phyloP scores from a whole-genome alignment of 1,284 basidiomycete genomes.

The Tilletia caries region DNA sequence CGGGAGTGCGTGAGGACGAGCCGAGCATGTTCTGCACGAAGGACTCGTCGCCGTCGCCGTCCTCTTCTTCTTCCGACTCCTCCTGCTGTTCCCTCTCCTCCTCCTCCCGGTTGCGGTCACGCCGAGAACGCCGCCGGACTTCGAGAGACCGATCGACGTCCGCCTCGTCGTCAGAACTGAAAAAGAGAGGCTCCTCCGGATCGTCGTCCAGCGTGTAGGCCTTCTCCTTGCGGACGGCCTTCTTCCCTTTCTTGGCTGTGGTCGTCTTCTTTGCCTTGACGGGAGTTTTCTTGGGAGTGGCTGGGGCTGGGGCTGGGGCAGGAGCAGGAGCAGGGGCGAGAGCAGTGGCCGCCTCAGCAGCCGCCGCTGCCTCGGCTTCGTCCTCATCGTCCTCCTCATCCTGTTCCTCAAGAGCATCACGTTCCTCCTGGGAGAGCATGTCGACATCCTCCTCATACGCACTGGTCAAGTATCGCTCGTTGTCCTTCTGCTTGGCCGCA shows the following conservation, averaged over 20 bases:
- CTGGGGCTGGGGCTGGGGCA: not conserved
- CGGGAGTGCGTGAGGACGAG: slow-evolving; percentile 22
- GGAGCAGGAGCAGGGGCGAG: slow-evolving; percentile 16
- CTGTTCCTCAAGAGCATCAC: slow-evolving; percentile 18
- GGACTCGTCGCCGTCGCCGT: slow-evolving; percentile 48
- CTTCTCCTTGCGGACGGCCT: slow-evolving; percentile 40
- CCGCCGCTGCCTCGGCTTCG: too few relatives aligned
- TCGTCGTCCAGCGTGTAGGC: slow-evolving; percentile 64
- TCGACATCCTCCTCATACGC: slow-evolving; percentile 70
- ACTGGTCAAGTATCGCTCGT: slow-evolving; percentile 67
- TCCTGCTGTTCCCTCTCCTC: slow-evolving; percentile 56
- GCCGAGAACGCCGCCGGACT: not conserved
- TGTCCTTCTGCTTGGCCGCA: slow-evolving; percentile 60
- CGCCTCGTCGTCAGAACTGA: slow-evolving; percentile 54
- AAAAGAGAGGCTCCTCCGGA: slow-evolving; percentile 52
- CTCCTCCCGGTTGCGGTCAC: too few relatives aligned
- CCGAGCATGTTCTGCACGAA: slow-evolving; percentile 46
- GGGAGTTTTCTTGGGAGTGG: not conserved
- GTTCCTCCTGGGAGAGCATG: slow-evolving; percentile 64
- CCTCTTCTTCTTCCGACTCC: slow-evolving; percentile 63
- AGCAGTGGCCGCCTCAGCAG: slow-evolving; percentile 12
- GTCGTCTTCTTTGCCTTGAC: slow-evolving; percentile 37
- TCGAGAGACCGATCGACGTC: slow-evolving; percentile 27
- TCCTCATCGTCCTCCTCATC: slow-evolving; percentile 32
- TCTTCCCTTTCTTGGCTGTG: slow-evolving; percentile 13